Conservation (phyloP, 1,139 yeast genomes). For the Candida albicans region DNA sequence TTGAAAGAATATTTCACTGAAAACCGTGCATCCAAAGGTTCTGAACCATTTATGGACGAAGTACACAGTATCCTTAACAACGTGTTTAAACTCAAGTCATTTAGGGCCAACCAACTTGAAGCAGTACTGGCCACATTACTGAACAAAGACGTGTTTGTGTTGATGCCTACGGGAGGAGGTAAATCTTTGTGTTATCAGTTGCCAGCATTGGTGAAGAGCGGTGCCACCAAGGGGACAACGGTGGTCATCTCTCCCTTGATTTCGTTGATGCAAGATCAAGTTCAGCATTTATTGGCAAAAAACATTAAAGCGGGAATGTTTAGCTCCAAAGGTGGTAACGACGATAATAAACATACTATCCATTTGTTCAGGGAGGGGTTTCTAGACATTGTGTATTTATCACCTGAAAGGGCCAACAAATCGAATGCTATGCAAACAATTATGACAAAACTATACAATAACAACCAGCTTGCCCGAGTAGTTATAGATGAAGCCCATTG, state of each 20-base stretch:
- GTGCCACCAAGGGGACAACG: constrained; percentile 78
- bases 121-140: constrained; percentile 80
- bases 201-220: constrained; percentile 81
- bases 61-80: constrained; percentile 56
- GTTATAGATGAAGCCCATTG: constrained; percentile 99
- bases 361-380: constrained; percentile 63
- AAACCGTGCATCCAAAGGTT: constrained; percentile 28
- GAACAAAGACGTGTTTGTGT: constrained; percentile 87
- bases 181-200: constrained; percentile 94
- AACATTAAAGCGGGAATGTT: constrained; percentile 86
- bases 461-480: constrained; percentile 68
- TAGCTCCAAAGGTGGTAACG: constrained; percentile 68
- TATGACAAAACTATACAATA: constrained; percentile 56
- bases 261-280: constrained; percentile 97
- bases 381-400: constrained; percentile 76
- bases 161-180: constrained; percentile 99
- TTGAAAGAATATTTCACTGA: constrained; percentile 24
- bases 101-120: constrained; percentile 82
- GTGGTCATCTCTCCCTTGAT: constrained; percentile 93
- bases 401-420: constrained; percentile 93
- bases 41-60: constrained; percentile 49
- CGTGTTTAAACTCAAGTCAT: constrained; percentile 63
- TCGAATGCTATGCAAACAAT: constrained; percentile 69
- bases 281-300: constrained; percentile 67
- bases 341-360: constrained; percentile 65